Conservation (phyloP, 1,139 yeast species). For the Blastobotrys malaysiensis region DNA sequence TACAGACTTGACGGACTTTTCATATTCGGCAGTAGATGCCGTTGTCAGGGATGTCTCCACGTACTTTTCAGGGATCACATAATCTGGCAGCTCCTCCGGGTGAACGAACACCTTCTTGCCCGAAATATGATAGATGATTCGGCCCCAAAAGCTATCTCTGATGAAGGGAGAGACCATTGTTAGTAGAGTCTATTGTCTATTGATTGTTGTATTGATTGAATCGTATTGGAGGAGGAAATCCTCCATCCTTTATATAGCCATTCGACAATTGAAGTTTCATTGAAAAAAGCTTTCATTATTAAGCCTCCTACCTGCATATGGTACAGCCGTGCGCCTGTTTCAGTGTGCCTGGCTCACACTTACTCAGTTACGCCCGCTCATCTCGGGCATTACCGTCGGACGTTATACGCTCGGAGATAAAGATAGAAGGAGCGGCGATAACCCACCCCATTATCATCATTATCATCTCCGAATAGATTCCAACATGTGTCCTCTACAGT, state of each 20-base stretch:
- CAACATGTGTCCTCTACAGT: no score
- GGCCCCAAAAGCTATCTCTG: conserved; percentile 15
- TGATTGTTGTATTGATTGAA: not conserved
- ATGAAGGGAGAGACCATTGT: conserved; percentile 7
- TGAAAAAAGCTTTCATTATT: not conserved
- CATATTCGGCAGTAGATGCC: not conserved
- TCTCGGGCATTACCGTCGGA: no score
- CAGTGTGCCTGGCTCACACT: no score
- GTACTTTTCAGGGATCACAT: conserved; percentile 16
- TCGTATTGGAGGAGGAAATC: not conserved
- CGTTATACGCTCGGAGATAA: no score
- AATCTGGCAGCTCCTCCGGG: conserved; percentile 16
- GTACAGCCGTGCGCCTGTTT: not conserved
- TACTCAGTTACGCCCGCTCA: no score
- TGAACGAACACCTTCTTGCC: conserved; percentile 13
- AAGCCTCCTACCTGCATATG: not conserved
- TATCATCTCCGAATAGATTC: no score
- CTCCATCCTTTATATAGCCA: not conserved
- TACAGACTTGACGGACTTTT: not conserved
- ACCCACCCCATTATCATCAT: no score
- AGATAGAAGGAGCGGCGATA: no score
- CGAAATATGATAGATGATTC: conserved; percentile 14
- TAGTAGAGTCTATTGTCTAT: not conserved
- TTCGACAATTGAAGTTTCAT: not conserved
- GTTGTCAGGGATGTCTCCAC: not conserved